Percentiles rank a stretch among this genome's conserved stretches.
Evolutionary conservation across 1,284 basidiomycete species (phyloP).

Genomic region (Ustilago nuda): DNA sequence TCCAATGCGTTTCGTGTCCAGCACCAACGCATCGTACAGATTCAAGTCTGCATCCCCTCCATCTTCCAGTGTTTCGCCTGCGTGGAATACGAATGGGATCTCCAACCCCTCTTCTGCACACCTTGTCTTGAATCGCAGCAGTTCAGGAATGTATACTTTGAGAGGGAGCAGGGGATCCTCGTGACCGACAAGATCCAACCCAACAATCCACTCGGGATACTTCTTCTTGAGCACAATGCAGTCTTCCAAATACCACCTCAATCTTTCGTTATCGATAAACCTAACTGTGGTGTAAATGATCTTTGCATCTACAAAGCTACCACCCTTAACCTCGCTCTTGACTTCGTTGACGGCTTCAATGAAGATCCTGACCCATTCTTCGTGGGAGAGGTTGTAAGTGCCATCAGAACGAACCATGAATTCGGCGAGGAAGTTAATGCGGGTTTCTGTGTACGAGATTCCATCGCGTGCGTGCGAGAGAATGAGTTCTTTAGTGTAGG

Average conservation of each 20-base stretch:
- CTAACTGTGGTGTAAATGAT: slow-evolving; percentile 77
- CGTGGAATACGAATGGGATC: slow-evolving; percentile 83
- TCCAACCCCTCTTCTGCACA: slow-evolving; percentile 75
- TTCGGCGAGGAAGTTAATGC: slow-evolving; percentile 77
- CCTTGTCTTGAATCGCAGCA: slow-evolving; percentile 76
- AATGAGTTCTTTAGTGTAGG: slow-evolving; percentile 77
- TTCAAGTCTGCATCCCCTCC: slow-evolving; percentile 77
- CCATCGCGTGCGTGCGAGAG: slow-evolving; percentile 78
- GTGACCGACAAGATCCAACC: slow-evolving; percentile 83
- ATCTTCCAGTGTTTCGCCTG: slow-evolving; percentile 81
- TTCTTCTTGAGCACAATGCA: slow-evolving; percentile 79
- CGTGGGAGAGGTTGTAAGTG: slow-evolving; percentile 74
- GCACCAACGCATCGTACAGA: slow-evolving; percentile 80
- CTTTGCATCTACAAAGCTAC: slow-evolving; percentile 41
- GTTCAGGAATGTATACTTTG: slow-evolving; percentile 76
- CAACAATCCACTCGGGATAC: slow-evolving; percentile 80
- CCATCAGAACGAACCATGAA: slow-evolving; percentile 77
- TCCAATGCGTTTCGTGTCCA: slow-evolving; percentile 82
- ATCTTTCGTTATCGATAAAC: slow-evolving; percentile 74
- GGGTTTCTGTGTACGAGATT: slow-evolving; percentile 78
- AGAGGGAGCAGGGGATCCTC: slow-evolving; percentile 78
- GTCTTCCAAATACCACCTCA: slow-evolving; percentile 79
- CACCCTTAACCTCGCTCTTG: slow-evolving; percentile 33
- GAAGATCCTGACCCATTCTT: slow-evolving; percentile 76
- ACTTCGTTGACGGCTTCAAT: slow-evolving; percentile 74